Percentiles rank a stretch among this genome's conserved stretches.
Conservation (phyloP, 1,139 yeast genomes). For the Arxiozyma telluris region DNA sequence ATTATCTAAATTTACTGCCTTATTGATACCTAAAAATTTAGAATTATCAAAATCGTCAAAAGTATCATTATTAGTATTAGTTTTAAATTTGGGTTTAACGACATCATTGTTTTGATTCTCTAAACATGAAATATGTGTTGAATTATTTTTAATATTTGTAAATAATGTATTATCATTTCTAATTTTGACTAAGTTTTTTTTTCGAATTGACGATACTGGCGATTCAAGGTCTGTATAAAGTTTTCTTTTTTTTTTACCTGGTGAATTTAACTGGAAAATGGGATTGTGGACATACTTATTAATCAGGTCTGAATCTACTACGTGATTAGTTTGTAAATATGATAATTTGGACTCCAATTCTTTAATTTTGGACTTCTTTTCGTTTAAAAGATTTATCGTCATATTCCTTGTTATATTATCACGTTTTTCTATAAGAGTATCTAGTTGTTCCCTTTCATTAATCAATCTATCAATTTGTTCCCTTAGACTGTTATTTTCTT, state of each 20-base stretch:
- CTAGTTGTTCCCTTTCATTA: conserved; percentile 10
- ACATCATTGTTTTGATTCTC: not conserved
- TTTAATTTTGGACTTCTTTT: conserved; percentile 21
- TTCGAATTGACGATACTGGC: conserved; percentile 1
- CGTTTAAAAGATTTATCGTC: conserved; percentile 19
- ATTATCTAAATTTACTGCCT: not conserved
- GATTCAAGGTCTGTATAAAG: not conserved
- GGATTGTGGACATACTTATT: conserved; percentile 15
- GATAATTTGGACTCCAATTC: conserved; percentile 12
- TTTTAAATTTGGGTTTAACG: not conserved
- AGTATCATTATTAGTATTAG: not conserved
- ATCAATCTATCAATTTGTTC: conserved; percentile 6
- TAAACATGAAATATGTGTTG: not conserved
- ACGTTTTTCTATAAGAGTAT: conserved; percentile 12
- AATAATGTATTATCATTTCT: not conserved
- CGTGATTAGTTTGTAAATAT: conserved; percentile 3
- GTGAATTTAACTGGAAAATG: conserved; percentile 20
- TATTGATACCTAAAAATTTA: conserved; percentile 11
- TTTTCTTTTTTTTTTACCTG: conserved; percentile 18
- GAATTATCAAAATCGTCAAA: conserved; percentile 11
- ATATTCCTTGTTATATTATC: conserved; percentile 18
- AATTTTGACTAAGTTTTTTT: not conserved
- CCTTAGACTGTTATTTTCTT: not conserved
- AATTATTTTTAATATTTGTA: not conserved
- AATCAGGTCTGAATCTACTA: conserved; percentile 14